Evolutionary conservation across 345 rosid species (phyloP), one percentile per base, ranked within the genome.

Genomic region (Anastatica hierochuntica): DNA sequence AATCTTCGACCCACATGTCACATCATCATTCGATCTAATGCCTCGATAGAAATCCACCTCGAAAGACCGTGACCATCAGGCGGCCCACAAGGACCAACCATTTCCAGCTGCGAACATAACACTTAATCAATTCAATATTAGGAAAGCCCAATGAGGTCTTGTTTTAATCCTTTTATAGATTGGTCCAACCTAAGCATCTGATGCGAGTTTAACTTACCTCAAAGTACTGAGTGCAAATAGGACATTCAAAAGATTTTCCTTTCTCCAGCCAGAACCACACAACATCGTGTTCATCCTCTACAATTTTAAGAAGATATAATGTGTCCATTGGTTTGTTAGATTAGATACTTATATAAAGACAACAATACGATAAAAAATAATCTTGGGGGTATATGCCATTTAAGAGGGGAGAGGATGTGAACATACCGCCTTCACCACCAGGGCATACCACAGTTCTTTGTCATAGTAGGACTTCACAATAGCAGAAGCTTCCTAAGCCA

Each of bases 211-310:
- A 27, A 36, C 19, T 78, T 68, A 92, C 96, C 82, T 75, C 79
- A 66, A 92, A 92, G 72, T 81, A 71, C 67, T 92, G 98, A 5
- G 84, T 27, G 66, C 96, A 88, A 44, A 84, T 94, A 1, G 90
- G 88, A 65, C 98, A 90, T 54, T 87, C 94, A 52, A 72, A 70
- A 8, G 85, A 77, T 75, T 81, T 78, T 75, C 83, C 95, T 69
- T 88, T 85, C 76, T 81, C 79, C 73, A 88, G 76, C 98, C 96
- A 84, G 77, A 92, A 92, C 96, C 96, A 88, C 35, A 88, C 94
- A 51, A 90, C 94, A 51, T 92, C 96, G 58, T 92, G 98, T 64
- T 88, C 95, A 19, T 85, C 95, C 79, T 88, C 98, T 92, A 65
- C 56, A 62, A 2, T 31, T 31, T 31, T 31, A 12, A 31, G n/a